Evolutionary conservation across 2,329 filamentous ascomycete species (phyloP).

Genomic region (Albophoma yamanashiensis): DNA sequence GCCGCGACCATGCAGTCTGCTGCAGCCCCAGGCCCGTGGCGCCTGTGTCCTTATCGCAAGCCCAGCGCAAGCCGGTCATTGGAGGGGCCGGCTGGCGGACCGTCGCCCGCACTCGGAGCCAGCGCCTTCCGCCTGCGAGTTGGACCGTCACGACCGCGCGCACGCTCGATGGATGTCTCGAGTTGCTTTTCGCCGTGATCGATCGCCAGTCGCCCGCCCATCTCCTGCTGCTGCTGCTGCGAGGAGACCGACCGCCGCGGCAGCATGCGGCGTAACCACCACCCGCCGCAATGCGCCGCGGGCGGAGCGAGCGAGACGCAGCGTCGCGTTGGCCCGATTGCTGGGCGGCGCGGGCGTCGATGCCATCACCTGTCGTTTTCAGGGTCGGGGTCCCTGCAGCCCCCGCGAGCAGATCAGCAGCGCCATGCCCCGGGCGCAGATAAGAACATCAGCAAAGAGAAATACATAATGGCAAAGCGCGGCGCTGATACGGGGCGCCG

Average conservation of each 20-base stretch:
- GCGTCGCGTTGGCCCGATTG: background rate
- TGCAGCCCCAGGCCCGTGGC: background rate
- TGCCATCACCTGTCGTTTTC: background rate
- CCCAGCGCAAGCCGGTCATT: background rate
- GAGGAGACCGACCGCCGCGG: too few species aligned
- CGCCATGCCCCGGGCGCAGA: constrained; percentile 1
- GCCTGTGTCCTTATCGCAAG: background rate
- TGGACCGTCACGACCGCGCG: background rate
- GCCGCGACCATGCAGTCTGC: background rate
- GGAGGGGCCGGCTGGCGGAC: background rate
- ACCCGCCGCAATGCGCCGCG: too few species aligned
- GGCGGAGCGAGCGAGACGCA: background rate
- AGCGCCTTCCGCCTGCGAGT: background rate
- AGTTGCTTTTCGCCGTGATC: background rate
- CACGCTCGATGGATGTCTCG: background rate
- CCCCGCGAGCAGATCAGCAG: background rate
- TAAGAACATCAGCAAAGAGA: constrained; percentile 18
- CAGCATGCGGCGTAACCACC: too few species aligned
- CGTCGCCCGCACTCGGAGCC: background rate
- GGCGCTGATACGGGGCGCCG: constrained; percentile 1
- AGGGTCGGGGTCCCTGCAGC: background rate
- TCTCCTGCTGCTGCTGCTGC: too few species aligned
- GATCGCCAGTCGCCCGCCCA: background rate
- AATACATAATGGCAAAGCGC: constrained; percentile 27
- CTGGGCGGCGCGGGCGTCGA: background rate